Evolutionary conservation across 352 stramenopile species (phyloP).

Genomic region (Globisporangium mamillatum): DNA sequence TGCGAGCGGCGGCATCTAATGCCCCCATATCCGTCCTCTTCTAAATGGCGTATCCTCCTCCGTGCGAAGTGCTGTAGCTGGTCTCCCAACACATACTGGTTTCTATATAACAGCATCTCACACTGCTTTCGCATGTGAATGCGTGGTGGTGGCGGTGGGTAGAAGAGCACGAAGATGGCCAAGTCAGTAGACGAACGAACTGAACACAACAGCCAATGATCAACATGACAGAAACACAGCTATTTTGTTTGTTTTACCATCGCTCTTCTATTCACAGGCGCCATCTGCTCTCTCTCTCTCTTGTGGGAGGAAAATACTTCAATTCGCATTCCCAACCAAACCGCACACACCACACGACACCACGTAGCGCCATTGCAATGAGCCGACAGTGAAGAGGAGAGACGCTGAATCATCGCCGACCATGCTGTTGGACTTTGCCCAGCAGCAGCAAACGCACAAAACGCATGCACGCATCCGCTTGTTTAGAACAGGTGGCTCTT

Average conservation of each 20-base stretch:
- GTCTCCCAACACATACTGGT: not conserved
- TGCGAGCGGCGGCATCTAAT: not conserved
- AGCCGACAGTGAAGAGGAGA: not conserved
- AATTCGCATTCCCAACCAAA: not conserved
- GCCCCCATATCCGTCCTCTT: not conserved
- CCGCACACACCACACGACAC: too few relatives aligned
- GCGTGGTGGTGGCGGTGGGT: not conserved
- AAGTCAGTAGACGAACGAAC: constrained; percentile 1
- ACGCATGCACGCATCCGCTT: not conserved
- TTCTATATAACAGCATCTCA: not conserved
- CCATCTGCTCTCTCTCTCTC: not conserved
- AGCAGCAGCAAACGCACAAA: not conserved
- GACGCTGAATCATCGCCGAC: not conserved
- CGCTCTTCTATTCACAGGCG: constrained; percentile 6
- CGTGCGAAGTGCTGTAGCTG: not conserved
- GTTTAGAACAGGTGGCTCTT: constrained; percentile 78
- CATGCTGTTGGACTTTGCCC: not conserved
- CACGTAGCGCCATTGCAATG: not conserved
- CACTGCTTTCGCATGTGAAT: not conserved
- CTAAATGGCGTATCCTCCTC: not conserved
- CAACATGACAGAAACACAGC: constrained; percentile 10
- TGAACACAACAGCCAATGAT: not conserved
- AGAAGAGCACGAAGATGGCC: not conserved
- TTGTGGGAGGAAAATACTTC: not conserved
- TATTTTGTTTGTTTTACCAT: constrained; percentile 6